Percentiles rank a stretch among this genome's conserved stretches.
phyloP scores from a whole-genome alignment of 1,284 basidiomycete genomes.

The Jaminaea rosea region DNA sequence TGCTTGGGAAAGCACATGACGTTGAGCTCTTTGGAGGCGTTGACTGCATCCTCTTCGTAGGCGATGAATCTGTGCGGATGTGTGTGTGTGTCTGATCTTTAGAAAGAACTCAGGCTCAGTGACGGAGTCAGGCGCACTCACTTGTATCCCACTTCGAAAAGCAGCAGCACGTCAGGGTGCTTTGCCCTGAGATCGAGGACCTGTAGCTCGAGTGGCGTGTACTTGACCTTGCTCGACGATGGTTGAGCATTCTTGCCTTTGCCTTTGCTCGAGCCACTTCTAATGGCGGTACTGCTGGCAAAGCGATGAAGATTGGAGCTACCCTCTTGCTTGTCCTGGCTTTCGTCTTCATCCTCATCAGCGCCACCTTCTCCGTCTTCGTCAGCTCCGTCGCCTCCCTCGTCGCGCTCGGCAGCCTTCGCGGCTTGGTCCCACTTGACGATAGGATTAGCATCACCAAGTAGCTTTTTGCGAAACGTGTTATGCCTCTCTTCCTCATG shows the following conservation, averaged over 20 bases:
- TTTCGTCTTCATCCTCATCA: neutral
- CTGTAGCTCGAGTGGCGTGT: constrained; percentile 48
- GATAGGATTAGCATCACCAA: neutral
- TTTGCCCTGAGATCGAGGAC: constrained; percentile 34
- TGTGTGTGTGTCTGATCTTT: constrained; percentile 35
- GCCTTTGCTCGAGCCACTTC: neutral
- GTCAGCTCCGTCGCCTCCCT: neutral
- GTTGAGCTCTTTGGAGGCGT: constrained; percentile 70
- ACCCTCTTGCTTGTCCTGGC: neutral
- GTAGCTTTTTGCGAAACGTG: neutral
- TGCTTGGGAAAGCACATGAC: constrained; percentile 50
- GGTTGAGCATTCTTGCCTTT: no score
- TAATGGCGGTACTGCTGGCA: neutral
- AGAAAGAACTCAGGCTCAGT: neutral
- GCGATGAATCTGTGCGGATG: no score
- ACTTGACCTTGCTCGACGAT: constrained; percentile 51
- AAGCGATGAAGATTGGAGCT: neutral
- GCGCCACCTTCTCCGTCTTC: neutral
- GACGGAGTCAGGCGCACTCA: no score
- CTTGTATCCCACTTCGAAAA: constrained; percentile 59
- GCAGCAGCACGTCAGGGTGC: constrained; percentile 65
- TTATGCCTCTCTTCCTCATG: neutral
- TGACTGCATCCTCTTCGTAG: constrained; percentile 81
- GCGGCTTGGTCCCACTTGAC: neutral
- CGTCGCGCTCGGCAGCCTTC: neutral